These are phyloP conservation scores for Carex pumila DNA, from an alignment of 176 grass and related monocot genomes.

Conservation along the genomic window DNA sequence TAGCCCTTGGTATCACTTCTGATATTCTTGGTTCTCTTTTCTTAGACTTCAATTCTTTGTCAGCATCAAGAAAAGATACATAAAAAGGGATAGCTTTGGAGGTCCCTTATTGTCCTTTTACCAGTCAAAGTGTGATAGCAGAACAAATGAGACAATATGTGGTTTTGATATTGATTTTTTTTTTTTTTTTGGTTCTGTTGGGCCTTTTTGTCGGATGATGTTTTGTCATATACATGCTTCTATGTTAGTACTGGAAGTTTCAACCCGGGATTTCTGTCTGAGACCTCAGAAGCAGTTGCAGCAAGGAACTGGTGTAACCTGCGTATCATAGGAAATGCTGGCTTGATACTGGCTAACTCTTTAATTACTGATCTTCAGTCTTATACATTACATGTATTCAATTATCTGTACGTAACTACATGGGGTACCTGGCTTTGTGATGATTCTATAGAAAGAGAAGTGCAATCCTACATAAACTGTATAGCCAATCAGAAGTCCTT, in stretches of 20 bases:
- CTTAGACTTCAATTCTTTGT: neutral
- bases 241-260: neutral
- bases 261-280: neutral
- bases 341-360: neutral
- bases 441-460: neutral
- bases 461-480: slow-evolving; percentile 2
- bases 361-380: neutral
- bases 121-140: neutral
- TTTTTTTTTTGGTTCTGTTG: neutral
- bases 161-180: neutral
- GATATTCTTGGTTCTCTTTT: neutral
- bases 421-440: neutral
- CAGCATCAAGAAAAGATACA: neutral
- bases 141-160: neutral
- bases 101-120: neutral
- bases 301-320: neutral
- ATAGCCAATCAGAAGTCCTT: neutral
- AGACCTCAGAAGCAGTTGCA: neutral
- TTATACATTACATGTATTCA: neutral
- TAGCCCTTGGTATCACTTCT: slow-evolving; percentile 52
- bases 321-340: neutral
- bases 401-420: neutral
- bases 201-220: neutral
- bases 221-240: neutral
- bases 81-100: neutral